Evolutionary conservation across 192 early-diverging fungal species (phyloP), one percentile per base, ranked within the genome.

Genomic region (Thoreauomyces humboldtii): DNA sequence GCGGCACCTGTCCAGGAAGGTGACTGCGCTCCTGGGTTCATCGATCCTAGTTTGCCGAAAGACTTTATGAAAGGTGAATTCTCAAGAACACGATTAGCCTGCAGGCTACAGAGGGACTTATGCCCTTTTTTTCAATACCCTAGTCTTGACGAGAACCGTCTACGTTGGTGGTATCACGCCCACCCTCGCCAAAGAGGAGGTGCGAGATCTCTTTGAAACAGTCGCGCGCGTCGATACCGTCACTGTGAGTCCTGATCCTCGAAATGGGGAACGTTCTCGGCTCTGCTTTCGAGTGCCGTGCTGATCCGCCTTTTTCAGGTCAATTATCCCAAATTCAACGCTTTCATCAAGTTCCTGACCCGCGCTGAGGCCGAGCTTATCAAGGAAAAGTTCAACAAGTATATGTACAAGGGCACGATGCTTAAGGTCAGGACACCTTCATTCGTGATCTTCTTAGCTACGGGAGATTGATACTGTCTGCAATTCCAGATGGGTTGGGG

Each of bases 291-390:
- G n/a, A n/a, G n/a, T n/a, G n/a, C n/a, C n/a, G n/a, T n/a, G n/a
- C n/a, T 41, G 38, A 41, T 41, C 9, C 17, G 11, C 38, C 17
- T 41, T 41, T 41, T 9, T 41, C 59, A 81, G 74, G 61, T 83
- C n/a, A 83, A 83, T 61, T 71, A 73, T 48, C 45, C 63, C 25
- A 83, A 81, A 61, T 73, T 61, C 59, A 76, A 76, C 46, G 75
- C 72, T 14, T 83, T 83, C 61, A 66, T 83, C 17, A 83, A 83
- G 53, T 52, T 77, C 57, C 57, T 70, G 34, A 83, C 81, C 12
- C 66, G 81, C 31, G 71, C 69, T 24, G 81, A 83, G 56, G 79
- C 79, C 9, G 75, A 73, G 5, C 31, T 55, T n/a, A 72, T 74
- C 44, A 63, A 67, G 31, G 70, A 74, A 24, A 29, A 28, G 37